A percentile compares a stretch with the other conserved stretches of the same genome.
Evolutionary conservation across 176 grass and related monocot species (phyloP).

Genomic region (Pontederia paniculata): DNA sequence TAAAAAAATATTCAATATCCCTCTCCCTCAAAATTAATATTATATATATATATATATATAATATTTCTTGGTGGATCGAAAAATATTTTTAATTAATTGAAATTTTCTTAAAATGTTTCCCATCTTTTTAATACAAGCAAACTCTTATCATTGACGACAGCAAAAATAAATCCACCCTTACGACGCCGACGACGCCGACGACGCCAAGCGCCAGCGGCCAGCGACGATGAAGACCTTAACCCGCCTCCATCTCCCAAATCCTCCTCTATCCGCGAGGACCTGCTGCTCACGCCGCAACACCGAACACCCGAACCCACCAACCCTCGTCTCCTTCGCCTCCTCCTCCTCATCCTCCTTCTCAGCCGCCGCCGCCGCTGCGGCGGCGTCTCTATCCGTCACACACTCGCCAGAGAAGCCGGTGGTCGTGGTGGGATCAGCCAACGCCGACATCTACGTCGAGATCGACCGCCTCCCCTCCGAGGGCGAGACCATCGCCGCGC

Average conservation of each 20-base stretch:
- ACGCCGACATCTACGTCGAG: constrained; percentile 97
- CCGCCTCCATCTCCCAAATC: constrained; percentile 18
- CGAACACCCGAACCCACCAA: background rate
- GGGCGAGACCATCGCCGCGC: constrained; percentile 65
- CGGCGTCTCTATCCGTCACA: background rate
- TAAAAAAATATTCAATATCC: no score
- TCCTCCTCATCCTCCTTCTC: background rate
- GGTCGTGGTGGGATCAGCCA: constrained; percentile 86
- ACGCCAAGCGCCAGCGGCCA: no score
- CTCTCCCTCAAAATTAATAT: no score
- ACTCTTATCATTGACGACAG: no score
- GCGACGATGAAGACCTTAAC: constrained; percentile 28
- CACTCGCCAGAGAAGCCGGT: constrained; percentile 29
- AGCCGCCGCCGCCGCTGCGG: constrained; percentile 5
- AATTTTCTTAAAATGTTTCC: no score
- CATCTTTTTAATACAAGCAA: no score
- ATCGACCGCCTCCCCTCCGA: constrained; percentile 61
- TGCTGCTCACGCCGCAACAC: constrained; percentile 9
- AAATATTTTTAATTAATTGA: no score
- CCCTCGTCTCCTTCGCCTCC: constrained; percentile 31
- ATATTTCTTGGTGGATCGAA: no score
- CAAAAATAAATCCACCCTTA: no score
- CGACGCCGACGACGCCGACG: no score
- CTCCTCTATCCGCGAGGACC: constrained; percentile 14
- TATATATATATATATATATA: no score